Conservation (phyloP, 352 stramenopile genomes). For the Phytophthora litchii region DNA sequence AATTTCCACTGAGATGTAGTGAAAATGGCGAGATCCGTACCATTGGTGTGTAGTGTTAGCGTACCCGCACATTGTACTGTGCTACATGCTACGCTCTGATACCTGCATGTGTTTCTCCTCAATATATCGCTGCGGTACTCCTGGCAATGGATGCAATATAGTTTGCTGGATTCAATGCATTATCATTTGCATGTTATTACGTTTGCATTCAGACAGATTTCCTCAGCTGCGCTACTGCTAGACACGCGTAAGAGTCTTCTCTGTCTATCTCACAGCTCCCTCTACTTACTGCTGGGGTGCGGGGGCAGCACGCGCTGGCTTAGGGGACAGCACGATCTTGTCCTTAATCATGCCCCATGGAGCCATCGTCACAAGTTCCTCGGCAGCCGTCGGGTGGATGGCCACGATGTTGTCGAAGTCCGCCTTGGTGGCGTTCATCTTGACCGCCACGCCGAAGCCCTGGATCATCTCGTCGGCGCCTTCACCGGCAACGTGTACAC, state of each 20-base stretch:
- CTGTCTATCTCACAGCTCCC: background rate
- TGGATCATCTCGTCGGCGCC: constrained; percentile 98
- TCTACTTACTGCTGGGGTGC: constrained; percentile 36
- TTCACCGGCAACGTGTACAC: constrained; percentile 95
- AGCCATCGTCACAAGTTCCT: constrained; percentile 96
- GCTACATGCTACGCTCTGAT: no score
- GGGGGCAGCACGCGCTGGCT: constrained; percentile 43
- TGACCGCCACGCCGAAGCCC: constrained; percentile 97
- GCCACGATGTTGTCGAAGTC: constrained; percentile 96
- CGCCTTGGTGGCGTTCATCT: constrained; percentile 97
- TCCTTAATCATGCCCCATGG: constrained; percentile 89
- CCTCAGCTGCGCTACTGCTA: background rate
- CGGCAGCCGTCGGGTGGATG: constrained; percentile 96
- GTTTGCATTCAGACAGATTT: background rate
- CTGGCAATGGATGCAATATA: no score
- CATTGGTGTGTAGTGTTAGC: no score
- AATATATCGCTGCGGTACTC: no score
- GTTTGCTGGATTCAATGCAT: background rate
- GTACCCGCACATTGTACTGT: no score
- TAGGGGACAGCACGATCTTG: constrained; percentile 61
- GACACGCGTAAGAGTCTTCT: background rate
- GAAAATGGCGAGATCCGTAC: no score
- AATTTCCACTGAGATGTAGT: no score
- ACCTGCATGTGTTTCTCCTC: no score
- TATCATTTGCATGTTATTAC: background rate